phyloP scores from a whole-genome alignment of 768 basidiomycete genomes.

The Mycena crocata region DNA sequence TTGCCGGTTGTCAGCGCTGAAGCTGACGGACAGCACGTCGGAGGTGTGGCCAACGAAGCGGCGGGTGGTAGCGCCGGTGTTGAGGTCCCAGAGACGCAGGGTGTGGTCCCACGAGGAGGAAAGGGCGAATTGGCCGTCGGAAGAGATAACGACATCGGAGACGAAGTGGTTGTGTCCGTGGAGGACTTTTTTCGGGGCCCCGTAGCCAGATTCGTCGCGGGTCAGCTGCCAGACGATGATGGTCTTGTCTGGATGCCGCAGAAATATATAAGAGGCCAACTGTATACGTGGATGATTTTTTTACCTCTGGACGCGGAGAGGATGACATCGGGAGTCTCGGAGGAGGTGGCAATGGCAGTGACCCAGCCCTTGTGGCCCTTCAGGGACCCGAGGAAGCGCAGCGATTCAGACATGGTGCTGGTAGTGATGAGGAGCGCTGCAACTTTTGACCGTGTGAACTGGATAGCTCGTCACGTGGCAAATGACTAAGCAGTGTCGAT shows the following conservation, averaged over 20 bases:
- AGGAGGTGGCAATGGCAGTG: slow-evolving; percentile 97
- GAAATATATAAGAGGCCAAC: slow-evolving; percentile 41
- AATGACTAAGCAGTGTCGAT: no score
- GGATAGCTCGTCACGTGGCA: no score
- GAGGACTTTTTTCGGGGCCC: slow-evolving; percentile 96
- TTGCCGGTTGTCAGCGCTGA: slow-evolving; percentile 99
- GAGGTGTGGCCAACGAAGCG: slow-evolving; percentile 98
- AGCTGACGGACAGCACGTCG: slow-evolving; percentile 98
- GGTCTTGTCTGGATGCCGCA: slow-evolving; percentile 85
- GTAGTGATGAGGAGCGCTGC: slow-evolving; percentile 35
- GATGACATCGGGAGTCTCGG: slow-evolving; percentile 99
- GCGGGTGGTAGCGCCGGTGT: slow-evolving; percentile 95
- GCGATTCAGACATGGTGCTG: slow-evolving; percentile 79
- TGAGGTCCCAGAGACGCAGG: slow-evolving; percentile 98
- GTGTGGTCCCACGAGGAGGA: slow-evolving; percentile 99
- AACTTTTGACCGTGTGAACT: neutral
- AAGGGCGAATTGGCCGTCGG: slow-evolving; percentile 98
- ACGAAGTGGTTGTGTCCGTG: slow-evolving; percentile 99
- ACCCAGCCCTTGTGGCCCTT: slow-evolving; percentile 97
- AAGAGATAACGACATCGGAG: slow-evolving; percentile 98
- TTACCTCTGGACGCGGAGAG: slow-evolving; percentile 96
- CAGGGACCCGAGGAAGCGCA: slow-evolving; percentile 92
- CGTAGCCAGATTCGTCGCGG: slow-evolving; percentile 90
- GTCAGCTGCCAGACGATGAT: slow-evolving; percentile 99
- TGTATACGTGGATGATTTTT: slow-evolving; percentile 40